Base-by-base conservation (phyloP, 129 eudicot genomes). In the Flaveria linearis region DNA sequence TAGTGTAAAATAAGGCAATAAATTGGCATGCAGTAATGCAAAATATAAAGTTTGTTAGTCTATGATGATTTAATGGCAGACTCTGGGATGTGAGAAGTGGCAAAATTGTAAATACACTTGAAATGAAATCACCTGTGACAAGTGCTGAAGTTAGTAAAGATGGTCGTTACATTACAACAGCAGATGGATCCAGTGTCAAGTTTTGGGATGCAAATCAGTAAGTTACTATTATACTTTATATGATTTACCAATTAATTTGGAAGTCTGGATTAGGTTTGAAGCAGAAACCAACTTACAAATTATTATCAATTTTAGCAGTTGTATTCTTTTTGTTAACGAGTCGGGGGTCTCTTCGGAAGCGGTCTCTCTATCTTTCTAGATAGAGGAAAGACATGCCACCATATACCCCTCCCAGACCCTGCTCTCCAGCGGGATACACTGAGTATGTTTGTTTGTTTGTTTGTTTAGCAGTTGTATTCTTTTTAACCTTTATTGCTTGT, bases 121-220 rank as follows among this genome's bases (percentile, higher is more conserved):
- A 92, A 72, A 92, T 96, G 15, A 89, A 81, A 79, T 87, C 91
- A 5, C 53, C 92, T 10, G 97, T 92, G 47, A 92, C 97, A 68
- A 87, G 97, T 71, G 84, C 92, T 52, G 97, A 92, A 85, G 97
- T 89, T 18, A 89, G 96, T 69, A 89, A 87, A 45, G 97, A 89
- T 78, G 96, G 97, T 16, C 91, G 91, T 81, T 92, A 87, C 60
- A 89, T 92, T 67, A 89, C 97, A 30, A 92, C 96, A 42, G 92
- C 92, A 2, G 92, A 92, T 85, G 97, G 97, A 6, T 81, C 87
- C 7, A 87, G 82, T 61, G 96, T 92, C 17, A 92, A 88, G 67
- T 92, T 92, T 64, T 92, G 96, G 96, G 97, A 92, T 83, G 90
- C 97, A 65, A 92, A 89, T 77, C 93, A 86, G 97, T 92, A 84